Evolutionary conservation across 768 basidiomycete species (phyloP), one percentile per base, ranked within the genome.

Genomic region (Atractiella rhizophila): DNA sequence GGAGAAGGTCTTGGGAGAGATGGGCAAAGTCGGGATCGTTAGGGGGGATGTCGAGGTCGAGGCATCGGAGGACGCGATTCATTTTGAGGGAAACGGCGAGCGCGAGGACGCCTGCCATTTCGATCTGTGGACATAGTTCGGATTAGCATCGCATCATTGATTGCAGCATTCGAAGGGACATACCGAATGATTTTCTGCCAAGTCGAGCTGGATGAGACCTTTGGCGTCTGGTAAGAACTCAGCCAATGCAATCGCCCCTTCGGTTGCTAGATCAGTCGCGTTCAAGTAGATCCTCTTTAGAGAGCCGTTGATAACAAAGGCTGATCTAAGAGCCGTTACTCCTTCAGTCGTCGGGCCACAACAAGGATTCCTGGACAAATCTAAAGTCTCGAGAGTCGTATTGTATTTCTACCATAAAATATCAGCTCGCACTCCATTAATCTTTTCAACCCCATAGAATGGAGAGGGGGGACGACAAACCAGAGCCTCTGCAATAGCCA

Each of bases 201-300:
- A 61, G 58, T 94, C 91, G 40, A 98, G 71, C 57, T 96, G 86
- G 0, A 94, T 65, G 4, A 98, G 65, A 0, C 76, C 76, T 15
- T 66, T 68, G 0, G 79, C 74, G 56, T 96, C 86, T 0, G 86
- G 85, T 1, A 96, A 69, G 63, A 91, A 96, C 57, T 96, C 88
- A 2, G 88, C 91, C 2, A 96, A 68, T 0, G 82, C 76, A 47
- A 96, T 96, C 1, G 88, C 86, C 2, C 83, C 85, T 0, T 73
- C 63, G 1, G 79, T 76, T 0, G 70, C 69, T 54, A 96, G 68
- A 4, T 64, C 63, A 0, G 86, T 91, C 3, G 74, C 71, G 6
- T 81, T 76, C 18, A 96, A 68, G 63, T 91, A 94, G 32, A 98
- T 63, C 1, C 91, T 73, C 53, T 88, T 94, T 26, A 98, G 68